phyloP scores from a whole-genome alignment of 148 eudicot genomes.

The Nepenthes mirabilis region DNA sequence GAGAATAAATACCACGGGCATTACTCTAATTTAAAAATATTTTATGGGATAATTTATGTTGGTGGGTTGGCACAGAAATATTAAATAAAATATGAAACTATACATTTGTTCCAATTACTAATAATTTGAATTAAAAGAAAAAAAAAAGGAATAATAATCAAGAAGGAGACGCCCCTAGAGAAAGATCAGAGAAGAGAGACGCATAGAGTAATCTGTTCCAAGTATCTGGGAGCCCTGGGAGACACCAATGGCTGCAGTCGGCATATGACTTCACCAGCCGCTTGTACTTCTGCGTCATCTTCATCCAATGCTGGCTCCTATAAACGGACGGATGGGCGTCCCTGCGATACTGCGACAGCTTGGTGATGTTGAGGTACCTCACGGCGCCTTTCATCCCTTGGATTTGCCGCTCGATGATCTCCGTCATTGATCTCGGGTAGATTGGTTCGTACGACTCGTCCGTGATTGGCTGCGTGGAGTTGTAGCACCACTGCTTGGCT shows the following conservation, averaged over 20 bases:
- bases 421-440: constrained; percentile 21
- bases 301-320: constrained; percentile 14
- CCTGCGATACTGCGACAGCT: constrained; percentile 28
- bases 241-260: constrained; percentile 95
- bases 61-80: no score
- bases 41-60: no score
- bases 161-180: no score
- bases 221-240: constrained; percentile 82
- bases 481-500: constrained; percentile 30
- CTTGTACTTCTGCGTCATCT: neutral
- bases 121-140: no score
- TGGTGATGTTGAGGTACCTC: constrained; percentile 35
- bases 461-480: constrained; percentile 23
- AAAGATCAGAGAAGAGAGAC: constrained; percentile 8
- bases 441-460: constrained; percentile 18
- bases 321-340: constrained; percentile 45
- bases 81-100: no score
- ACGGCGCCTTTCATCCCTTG: constrained; percentile 13
- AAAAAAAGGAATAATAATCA: no score
- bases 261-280: neutral
- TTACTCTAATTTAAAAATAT: no score
- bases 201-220: constrained; percentile 63
- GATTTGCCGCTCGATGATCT: constrained; percentile 15
- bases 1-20: no score
- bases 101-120: no score